Conservation (phyloP, 768 basidiomycete species). For the Paxillus rubicundulus region DNA sequence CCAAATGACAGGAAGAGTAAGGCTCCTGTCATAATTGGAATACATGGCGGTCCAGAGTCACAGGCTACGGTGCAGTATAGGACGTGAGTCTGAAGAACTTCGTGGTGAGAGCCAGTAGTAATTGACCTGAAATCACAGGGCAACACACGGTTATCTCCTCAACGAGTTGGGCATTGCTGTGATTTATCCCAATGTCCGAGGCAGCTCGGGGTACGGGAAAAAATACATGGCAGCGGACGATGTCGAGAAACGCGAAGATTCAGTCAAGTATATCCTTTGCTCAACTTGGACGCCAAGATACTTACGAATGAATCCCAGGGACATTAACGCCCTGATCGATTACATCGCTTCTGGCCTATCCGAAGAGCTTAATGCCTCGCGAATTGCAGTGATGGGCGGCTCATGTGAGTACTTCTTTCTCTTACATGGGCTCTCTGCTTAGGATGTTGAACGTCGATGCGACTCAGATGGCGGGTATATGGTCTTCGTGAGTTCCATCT, state of each 20-base stretch:
- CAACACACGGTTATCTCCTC: conserved; percentile 40
- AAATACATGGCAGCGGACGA: conserved; percentile 40
- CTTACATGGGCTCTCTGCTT: not conserved
- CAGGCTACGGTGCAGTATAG: conserved; percentile 35
- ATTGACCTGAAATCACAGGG: conserved; percentile 15
- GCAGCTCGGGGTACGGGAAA: conserved; percentile 42
- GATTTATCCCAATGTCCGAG: conserved; percentile 43
- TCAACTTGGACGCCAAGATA: not conserved
- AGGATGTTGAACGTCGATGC: not conserved
- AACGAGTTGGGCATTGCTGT: conserved; percentile 41
- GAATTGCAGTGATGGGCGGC: conserved; percentile 43
- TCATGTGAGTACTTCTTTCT: conserved; percentile 31
- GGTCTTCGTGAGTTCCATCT: conserved; percentile 33
- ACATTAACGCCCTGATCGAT: conserved; percentile 38
- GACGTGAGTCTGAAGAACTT: conserved; percentile 22
- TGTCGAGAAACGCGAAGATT: conserved; percentile 42
- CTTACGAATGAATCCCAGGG: conserved; percentile 21
- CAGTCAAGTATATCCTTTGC: conserved; percentile 35
- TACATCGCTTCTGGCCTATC: conserved; percentile 33
- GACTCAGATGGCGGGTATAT: conserved; percentile 39
- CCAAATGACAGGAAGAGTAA: conserved; percentile 27
- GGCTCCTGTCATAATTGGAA: conserved; percentile 35
- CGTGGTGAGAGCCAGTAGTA: not conserved
- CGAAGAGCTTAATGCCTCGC: conserved; percentile 32
- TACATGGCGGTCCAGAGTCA: conserved; percentile 41